Evolutionary conservation across 2,329 filamentous ascomycete genomes (phyloP).

Genomic region (Cladosporium sp.): DNA sequence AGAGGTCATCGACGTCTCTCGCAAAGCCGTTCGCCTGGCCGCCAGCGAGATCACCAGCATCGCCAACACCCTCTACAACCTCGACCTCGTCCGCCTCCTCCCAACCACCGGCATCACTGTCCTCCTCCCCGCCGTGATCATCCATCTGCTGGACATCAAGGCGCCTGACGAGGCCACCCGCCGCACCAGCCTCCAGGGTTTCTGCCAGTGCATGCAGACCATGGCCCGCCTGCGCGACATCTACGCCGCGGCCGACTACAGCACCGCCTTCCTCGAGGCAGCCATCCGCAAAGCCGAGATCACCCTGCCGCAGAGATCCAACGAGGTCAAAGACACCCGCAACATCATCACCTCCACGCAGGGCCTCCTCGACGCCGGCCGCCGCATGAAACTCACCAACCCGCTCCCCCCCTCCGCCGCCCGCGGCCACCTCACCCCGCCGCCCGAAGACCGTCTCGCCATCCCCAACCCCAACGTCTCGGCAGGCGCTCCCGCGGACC

Average conservation of each 20-base stretch:
- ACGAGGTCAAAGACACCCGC: conserved; percentile 26
- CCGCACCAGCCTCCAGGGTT: conserved; percentile 68
- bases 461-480: conserved; percentile 1
- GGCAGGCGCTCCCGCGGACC: too few species aligned
- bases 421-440: conserved; percentile 25
- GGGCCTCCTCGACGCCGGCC: conserved; percentile 41
- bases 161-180: conserved; percentile 67
- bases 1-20: conserved; percentile 74
- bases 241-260: conserved; percentile 91
- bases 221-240: conserved; percentile 82
- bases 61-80: conserved; percentile 66
- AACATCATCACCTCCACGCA: conserved; percentile 37
- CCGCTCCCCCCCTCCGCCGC: neutral
- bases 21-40: conserved; percentile 74
- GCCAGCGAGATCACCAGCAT: conserved; percentile 82
- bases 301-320: conserved; percentile 48
- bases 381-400: conserved; percentile 32
- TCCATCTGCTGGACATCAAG: conserved; percentile 88
- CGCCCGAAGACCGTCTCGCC: conserved; percentile 21
- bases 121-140: conserved; percentile 85
- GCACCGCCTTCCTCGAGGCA: conserved; percentile 89
- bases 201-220: conserved; percentile 87
- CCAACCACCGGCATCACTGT: conserved; percentile 89
- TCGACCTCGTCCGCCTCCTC: conserved; percentile 69
- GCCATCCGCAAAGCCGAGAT: conserved; percentile 83